A percentile compares a stretch with the other conserved stretches of the same genome.
These are phyloP conservation scores for Cerioporus squamosus DNA, from an alignment of 1,284 basidiomycete species.

Conservation along the genomic window DNA sequence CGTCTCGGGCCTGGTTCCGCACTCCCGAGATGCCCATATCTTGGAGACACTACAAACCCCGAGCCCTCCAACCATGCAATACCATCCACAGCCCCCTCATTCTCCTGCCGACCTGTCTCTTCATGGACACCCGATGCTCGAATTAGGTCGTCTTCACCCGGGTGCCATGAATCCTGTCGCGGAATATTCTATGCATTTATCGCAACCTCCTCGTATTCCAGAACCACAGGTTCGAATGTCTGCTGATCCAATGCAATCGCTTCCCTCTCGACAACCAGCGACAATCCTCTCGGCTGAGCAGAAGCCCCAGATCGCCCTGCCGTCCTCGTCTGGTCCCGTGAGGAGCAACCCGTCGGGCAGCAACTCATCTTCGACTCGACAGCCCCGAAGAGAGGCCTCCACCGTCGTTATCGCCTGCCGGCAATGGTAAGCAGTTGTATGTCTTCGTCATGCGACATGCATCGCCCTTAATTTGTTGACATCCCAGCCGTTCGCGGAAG, in stretches of 20 bases:
- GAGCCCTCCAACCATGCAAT: slow-evolving; percentile 31
- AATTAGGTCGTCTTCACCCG: slow-evolving; percentile 31
- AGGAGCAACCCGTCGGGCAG: slow-evolving; percentile 27
- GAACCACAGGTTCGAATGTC: slow-evolving; percentile 31
- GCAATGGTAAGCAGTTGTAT: slow-evolving; percentile 38
- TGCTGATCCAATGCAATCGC: slow-evolving; percentile 26
- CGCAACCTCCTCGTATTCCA: slow-evolving; percentile 32
- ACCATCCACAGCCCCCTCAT: slow-evolving; percentile 28
- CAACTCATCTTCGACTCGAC: slow-evolving; percentile 32
- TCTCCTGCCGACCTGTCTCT: slow-evolving; percentile 26
- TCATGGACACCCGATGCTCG: slow-evolving; percentile 33
- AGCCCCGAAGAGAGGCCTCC: slow-evolving; percentile 61
- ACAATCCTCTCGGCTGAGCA: slow-evolving; percentile 29
- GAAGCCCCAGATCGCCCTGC: slow-evolving; percentile 27
- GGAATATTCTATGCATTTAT: slow-evolving; percentile 35
- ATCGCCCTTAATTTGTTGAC: slow-evolving; percentile 35
- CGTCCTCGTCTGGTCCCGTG: slow-evolving; percentile 21
- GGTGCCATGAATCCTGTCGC: slow-evolving; percentile 29
- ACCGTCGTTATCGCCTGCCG: slow-evolving; percentile 60
- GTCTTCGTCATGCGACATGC: slow-evolving; percentile 5
- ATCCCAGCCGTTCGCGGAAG: slow-evolving; percentile 71
- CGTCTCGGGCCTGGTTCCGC: slow-evolving; percentile 28
- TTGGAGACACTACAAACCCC: slow-evolving; percentile 35
- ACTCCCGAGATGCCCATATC: slow-evolving; percentile 35
- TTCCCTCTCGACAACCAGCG: slow-evolving; percentile 28